A percentile compares a stretch with the other conserved stretches of the same genome.
These are phyloP conservation scores for Globisporangium paddicum DNA, from an alignment of 352 stramenopile genomes.

Conservation along the genomic window DNA sequence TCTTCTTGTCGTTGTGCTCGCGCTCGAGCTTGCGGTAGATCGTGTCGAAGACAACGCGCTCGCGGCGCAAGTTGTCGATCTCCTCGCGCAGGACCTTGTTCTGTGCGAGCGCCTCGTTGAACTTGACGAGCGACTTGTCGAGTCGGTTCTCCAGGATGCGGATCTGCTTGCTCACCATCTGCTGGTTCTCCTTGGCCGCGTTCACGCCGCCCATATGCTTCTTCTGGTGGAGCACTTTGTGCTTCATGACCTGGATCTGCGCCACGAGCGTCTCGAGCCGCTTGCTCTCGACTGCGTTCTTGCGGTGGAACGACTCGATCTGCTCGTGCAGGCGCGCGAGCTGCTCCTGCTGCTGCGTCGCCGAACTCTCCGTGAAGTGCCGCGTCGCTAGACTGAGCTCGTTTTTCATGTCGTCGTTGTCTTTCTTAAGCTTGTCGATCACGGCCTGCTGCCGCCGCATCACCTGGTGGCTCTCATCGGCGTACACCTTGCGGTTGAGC, in stretches of 20 bases:
- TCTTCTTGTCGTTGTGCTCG: slow-evolving; percentile 94
- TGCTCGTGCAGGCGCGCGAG: slow-evolving; percentile 81
- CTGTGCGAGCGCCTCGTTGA: slow-evolving; percentile 93
- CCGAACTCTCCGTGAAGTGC: slow-evolving; percentile 79
- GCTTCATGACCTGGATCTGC: slow-evolving; percentile 81
- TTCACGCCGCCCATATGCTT: slow-evolving; percentile 97
- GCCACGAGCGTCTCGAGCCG: slow-evolving; percentile 84
- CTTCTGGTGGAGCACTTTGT: slow-evolving; percentile 87
- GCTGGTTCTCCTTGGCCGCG: slow-evolving; percentile 93
- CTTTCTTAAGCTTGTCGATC: slow-evolving; percentile 86
- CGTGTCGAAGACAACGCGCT: slow-evolving; percentile 94
- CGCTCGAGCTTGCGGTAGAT: slow-evolving; percentile 92
- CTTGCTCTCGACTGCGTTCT: slow-evolving; percentile 84
- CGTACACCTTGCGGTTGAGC: slow-evolving; percentile 93
- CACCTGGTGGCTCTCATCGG: slow-evolving; percentile 92
- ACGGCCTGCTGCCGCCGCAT: slow-evolving; percentile 93
- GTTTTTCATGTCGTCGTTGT: slow-evolving; percentile 84
- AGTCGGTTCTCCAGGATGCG: slow-evolving; percentile 95
- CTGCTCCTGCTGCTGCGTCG: slow-evolving; percentile 82
- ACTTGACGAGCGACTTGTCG: slow-evolving; percentile 96
- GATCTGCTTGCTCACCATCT: slow-evolving; percentile 96
- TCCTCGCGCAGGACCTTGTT: slow-evolving; percentile 91
- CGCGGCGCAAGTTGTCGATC: slow-evolving; percentile 92
- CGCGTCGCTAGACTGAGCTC: slow-evolving; percentile 90
- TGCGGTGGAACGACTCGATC: slow-evolving; percentile 83